Evolutionary conservation across 805 yeast species (phyloP).

Genomic region (Saturnispora dispora): DNA sequence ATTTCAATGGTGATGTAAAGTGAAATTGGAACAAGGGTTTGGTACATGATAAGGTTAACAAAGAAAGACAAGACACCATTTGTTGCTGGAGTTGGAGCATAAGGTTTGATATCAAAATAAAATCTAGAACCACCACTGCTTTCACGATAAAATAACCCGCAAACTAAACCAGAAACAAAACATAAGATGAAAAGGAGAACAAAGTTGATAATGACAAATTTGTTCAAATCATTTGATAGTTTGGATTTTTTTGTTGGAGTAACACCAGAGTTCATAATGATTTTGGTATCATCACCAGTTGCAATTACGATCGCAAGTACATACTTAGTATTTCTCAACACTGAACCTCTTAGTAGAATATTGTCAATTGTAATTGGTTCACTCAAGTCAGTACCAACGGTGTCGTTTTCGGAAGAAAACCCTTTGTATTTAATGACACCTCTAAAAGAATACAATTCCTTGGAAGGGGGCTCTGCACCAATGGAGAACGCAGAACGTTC

Average conservation of each 20-base stretch:
- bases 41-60: slow-evolving; percentile 66
- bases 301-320: slow-evolving; percentile 64
- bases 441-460: slow-evolving; percentile 53
- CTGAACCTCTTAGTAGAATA: slow-evolving; percentile 60
- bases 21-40: slow-evolving; percentile 73
- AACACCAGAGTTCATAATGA: slow-evolving; percentile 68
- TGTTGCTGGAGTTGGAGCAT: slow-evolving; percentile 48
- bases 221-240: slow-evolving; percentile 56
- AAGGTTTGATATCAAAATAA: slow-evolving; percentile 54
- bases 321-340: slow-evolving; percentile 70
- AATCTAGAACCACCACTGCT: slow-evolving; percentile 33
- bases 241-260: slow-evolving; percentile 68
- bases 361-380: slow-evolving; percentile 60
- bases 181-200: slow-evolving; percentile 52
- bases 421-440: slow-evolving; percentile 53
- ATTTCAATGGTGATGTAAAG: slow-evolving; percentile 72
- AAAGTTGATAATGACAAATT: slow-evolving; percentile 59
- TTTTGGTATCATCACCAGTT: slow-evolving; percentile 69
- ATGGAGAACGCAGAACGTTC: slow-evolving; percentile 49
- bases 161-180: slow-evolving; percentile 58
- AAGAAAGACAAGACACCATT: slow-evolving; percentile 63
- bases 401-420: slow-evolving; percentile 25
- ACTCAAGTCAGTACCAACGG: slow-evolving; percentile 25
- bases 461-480: slow-evolving; percentile 67
- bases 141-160: slow-evolving; percentile 52